Conservation (phyloP, 2,329 filamentous ascomycete genomes). For the Pseudocercospora vitis region DNA sequence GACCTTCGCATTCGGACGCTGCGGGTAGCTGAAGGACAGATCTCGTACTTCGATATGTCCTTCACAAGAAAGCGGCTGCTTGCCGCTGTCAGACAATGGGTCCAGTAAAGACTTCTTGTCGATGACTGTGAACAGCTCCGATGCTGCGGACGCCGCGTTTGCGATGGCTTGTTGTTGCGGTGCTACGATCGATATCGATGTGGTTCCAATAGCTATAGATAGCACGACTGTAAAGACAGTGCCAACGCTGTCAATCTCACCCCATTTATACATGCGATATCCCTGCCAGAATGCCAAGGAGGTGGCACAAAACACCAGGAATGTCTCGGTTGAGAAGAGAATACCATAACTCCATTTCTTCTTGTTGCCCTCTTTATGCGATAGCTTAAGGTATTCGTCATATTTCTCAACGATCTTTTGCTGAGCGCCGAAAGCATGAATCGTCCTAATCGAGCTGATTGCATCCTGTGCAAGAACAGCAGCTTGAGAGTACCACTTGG, state of each 20-base stretch:
- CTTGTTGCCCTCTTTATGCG: constrained; percentile 47
- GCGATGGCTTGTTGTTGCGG: constrained; percentile 46
- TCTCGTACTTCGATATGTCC: constrained; percentile 61
- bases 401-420: constrained; percentile 47
- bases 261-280: constrained; percentile 39
- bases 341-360: constrained; percentile 46
- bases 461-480: constrained; percentile 53
- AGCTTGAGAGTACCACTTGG: constrained; percentile 45
- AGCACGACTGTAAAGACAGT: constrained; percentile 40
- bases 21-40: constrained; percentile 72
- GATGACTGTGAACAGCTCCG: constrained; percentile 45
- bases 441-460: constrained; percentile 51
- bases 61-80: constrained; percentile 24
- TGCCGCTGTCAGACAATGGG: constrained; percentile 35
- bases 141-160: constrained; percentile 45
- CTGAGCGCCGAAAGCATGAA: constrained; percentile 52
- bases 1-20: constrained; percentile 40
- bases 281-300: constrained; percentile 48
- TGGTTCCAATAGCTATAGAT: constrained; percentile 40
- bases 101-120: constrained; percentile 44
- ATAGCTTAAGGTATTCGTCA: constrained; percentile 44
- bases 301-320: constrained; percentile 45
- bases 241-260: constrained; percentile 37
- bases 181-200: constrained; percentile 41
- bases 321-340: constrained; percentile 37